Base-by-base conservation (phyloP, 169 alveolate genomes). In the Perkinsus olseni region DNA sequence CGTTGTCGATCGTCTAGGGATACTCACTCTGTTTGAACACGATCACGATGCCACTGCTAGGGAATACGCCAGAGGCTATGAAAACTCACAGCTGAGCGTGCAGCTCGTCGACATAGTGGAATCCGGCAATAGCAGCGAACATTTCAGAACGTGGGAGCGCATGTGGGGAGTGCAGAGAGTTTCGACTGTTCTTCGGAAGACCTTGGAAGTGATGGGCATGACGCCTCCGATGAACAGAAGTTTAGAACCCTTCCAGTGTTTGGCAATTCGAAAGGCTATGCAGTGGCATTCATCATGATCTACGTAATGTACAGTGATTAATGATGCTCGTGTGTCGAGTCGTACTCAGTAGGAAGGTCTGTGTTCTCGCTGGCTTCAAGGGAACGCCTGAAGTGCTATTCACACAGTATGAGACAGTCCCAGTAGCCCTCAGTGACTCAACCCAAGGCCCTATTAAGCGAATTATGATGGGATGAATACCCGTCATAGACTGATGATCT, bases 21-120 rank as follows among this genome's bases (percentile, higher is more conserved):
- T 90, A 13, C 38, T 38, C 21, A 31, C 38, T 4, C 45, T 90
- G 92, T 34, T 17, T 39, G 92, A 34, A 6, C 48, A 90, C 31
- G 92, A 34, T 17, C 48, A 90, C 45, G 48, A 38, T 0, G 45
- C 39, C 4, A 13, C 38, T 36, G 92, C 48, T 21, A n/a, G 38
- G 45, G 48, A 38, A 21, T 90, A 90, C 45, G 92, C 92, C 31
- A 90, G 36, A 38, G 92, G 92, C 45, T 90, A 90, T 39, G 92
- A 90, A 37, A 38, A 90, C 45, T 36, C 92, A 20, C 92, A 90
- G 45, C 38, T 90, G 38, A 38, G 48, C 10, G 92, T 90, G 45
- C 92, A 38, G n/a, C 45, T 90, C 36, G 45, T 90, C 0, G 92
- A 90, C 38, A 28, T 90, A 4, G 48, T 90, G 4, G 45, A 45